These are phyloP conservation scores for Leccinum fuscescens DNA, from an alignment of 1,284 basidiomycete genomes.

Conservation along the genomic window DNA sequence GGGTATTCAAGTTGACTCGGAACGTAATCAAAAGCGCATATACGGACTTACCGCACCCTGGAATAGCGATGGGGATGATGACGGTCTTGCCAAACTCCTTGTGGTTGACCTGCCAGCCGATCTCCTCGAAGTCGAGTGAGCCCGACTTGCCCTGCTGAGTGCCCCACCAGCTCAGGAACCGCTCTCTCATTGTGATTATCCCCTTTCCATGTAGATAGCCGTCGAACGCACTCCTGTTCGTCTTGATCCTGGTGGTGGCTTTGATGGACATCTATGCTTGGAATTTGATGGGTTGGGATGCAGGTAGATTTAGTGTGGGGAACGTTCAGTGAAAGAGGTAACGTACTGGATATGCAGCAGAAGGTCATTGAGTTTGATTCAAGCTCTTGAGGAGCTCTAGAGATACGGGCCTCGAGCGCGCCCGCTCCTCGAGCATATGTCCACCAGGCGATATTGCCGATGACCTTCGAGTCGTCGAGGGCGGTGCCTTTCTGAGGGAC, in stretches of 20 bases:
- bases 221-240: slow-evolving; percentile 62
- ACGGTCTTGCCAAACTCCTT: slow-evolving; percentile 72
- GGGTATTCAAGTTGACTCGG: not conserved
- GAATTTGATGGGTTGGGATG: too few relatives aligned
- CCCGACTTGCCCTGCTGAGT: slow-evolving; percentile 44
- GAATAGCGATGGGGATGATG: slow-evolving; percentile 87
- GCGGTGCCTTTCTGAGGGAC: too few relatives aligned
- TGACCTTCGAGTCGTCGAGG: too few relatives aligned
- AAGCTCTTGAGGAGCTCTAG: too few relatives aligned
- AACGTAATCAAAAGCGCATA: not conserved
- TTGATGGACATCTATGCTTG: too few relatives aligned
- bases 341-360: too few relatives aligned
- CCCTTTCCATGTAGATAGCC: slow-evolving; percentile 72
- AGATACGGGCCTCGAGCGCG: too few relatives aligned
- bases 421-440: too few relatives aligned
- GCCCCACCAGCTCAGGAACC: slow-evolving; percentile 73
- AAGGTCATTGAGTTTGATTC: too few relatives aligned
- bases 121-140: slow-evolving; percentile 28
- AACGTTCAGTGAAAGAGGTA: too few relatives aligned
- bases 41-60: slow-evolving; percentile 76
- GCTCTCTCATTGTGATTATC: slow-evolving; percentile 82
- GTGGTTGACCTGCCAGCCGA: not conserved
- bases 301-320: too few relatives aligned
- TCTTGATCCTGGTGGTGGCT: slow-evolving; percentile 44
- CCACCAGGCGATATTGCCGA: too few relatives aligned